Conservation (phyloP, 2,329 filamentous ascomycete genomes). For the Chaetomiaceae sp. region DNA sequence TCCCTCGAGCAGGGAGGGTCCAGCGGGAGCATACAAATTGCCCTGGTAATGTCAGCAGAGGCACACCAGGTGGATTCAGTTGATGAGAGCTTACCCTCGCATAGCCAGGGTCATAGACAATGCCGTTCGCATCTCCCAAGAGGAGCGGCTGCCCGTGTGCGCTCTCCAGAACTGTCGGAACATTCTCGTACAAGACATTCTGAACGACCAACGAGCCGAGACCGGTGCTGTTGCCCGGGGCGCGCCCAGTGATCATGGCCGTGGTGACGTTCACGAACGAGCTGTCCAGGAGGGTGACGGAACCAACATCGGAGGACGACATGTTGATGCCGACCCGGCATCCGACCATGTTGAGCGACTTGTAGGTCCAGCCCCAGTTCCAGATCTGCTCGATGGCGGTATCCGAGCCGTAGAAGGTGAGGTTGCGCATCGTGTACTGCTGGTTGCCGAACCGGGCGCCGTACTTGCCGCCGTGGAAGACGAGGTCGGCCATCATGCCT, state of each 20-base stretch:
- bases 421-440: conserved; percentile 65
- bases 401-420: conserved; percentile 59
- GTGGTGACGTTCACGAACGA: conserved; percentile 60
- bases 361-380: conserved; percentile 74
- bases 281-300: conserved; percentile 71
- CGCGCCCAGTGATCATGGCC: conserved; percentile 61
- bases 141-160: conserved; percentile 47
- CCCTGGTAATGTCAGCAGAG: conserved; percentile 44
- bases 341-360: conserved; percentile 57
- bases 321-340: conserved; percentile 64
- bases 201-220: conserved; percentile 44
- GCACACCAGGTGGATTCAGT: too few species aligned
- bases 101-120: conserved; percentile 52
- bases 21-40: conserved; percentile 54
- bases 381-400: conserved; percentile 67
- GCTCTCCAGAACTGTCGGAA: conserved; percentile 34
- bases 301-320: conserved; percentile 62
- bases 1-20: conserved; percentile 46
- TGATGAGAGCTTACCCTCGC: conserved; percentile 23
- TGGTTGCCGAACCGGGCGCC: conserved; percentile 59
- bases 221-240: conserved; percentile 33
- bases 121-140: conserved; percentile 44
- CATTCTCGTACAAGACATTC: conserved; percentile 40
- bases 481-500: conserved; percentile 64
- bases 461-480: conserved; percentile 65